Evolutionary conservation across 306 rosid species (phyloP), one percentile per base, ranked within the genome.

Genomic region (Malus orientalis): DNA sequence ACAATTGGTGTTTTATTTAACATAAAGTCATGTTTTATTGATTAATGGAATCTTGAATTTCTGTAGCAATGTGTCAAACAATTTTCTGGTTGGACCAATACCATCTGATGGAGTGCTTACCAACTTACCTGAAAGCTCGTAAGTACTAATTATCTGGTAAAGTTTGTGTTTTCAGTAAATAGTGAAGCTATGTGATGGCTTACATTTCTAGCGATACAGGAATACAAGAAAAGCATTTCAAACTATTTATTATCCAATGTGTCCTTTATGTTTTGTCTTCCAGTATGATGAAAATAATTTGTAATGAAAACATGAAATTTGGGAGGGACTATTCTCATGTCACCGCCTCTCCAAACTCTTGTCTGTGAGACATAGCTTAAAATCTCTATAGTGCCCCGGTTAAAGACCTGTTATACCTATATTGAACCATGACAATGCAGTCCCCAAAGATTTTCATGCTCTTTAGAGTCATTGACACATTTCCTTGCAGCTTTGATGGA

Each of bases 81-180:
- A 92, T 83, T 96, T 91, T 92, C 96, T 96, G 84, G 90, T 87
- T n/a, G 99, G 99, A 80, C 80, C 86, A 81, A 91, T 96, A 84
- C 99, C 99, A 32, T 85, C 85, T 67, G 97, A 89, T 74, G 97
- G 99, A 49, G 89, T 89, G 82, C 93, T 96, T 71, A 80, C 76
- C 86, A 86, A 84, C 82, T 96, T 89, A 74, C 77, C 78, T 4
- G 97, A 77, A 71, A 87, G 88, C 90, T 96, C 98, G 97, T 96
- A 91, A 89, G 99, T 89, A 65, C 55, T 64, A 59, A 73, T 61
- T 59, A 71, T 69, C 69, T 72, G 81, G 32, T 54, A 30, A 14
- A 45, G 62, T 79, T 59, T 61, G 61, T 78, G 61, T 79, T 75
- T 75, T 36, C 62, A 59, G 32, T 75, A 38, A 30, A 67, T 71